Evolutionary conservation across 2,329 filamentous ascomycete species (phyloP).

Genomic region (Pseudodiploospora longispora): DNA sequence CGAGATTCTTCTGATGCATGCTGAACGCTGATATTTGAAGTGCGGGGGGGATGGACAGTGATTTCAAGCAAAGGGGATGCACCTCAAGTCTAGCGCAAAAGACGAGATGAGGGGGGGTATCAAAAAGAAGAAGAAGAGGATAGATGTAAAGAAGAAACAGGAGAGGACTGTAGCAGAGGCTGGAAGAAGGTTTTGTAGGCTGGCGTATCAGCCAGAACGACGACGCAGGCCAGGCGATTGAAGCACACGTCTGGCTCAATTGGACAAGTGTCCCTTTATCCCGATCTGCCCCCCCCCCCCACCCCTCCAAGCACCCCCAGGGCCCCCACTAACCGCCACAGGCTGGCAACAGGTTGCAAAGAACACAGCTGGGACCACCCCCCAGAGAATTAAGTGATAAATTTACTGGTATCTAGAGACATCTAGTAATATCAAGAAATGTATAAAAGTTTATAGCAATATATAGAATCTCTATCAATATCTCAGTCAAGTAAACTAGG

Average conservation of each 20-base stretch:
- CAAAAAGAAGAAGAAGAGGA: conserved; percentile 6
- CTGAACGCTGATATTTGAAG: conserved; percentile 16
- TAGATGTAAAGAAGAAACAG: conserved; percentile 12
- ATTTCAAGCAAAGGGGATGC: not conserved
- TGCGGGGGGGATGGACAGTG: not conserved
- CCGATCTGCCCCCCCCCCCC: conserved; percentile 6
- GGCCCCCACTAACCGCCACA: no score
- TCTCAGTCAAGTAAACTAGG: no score
- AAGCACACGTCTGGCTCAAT: conserved; percentile 23
- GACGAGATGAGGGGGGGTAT: conserved; percentile 2
- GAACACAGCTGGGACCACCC: no score
- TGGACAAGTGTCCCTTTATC: conserved; percentile 38
- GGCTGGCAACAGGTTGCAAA: no score
- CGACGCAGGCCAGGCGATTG: conserved; percentile 4
- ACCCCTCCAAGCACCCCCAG: conserved; percentile 8
- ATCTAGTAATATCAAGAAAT: no score
- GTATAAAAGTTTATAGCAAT: no score
- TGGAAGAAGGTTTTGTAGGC: conserved; percentile 28
- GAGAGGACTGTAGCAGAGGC: conserved; percentile 16
- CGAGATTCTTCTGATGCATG: conserved; percentile 44
- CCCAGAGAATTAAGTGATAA: no score
- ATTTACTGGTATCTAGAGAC: no score
- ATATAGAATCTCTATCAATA: no score
- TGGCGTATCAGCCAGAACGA: not conserved
- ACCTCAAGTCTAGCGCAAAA: not conserved